A percentile compares a stretch with the other conserved stretches of the same genome.
phyloP scores from a whole-genome alignment of 2,329 filamentous ascomycete genomes.

The Aspergillus puulaauensis region DNA sequence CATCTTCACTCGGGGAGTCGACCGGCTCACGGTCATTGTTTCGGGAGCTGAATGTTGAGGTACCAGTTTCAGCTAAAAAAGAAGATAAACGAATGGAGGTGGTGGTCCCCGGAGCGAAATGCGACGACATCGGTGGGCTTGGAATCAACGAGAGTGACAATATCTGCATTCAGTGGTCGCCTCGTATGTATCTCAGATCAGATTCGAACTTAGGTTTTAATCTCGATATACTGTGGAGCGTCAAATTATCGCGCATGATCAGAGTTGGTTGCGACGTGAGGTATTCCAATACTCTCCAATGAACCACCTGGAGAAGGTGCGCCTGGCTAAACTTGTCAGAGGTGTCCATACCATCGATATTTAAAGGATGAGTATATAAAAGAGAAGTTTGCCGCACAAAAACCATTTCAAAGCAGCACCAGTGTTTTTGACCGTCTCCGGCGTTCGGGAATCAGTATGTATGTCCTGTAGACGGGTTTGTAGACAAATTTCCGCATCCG shows the following conservation, averaged over 20 bases:
- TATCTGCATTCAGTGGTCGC: background rate
- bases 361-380: background rate
- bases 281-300: background rate
- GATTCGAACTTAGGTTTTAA: background rate
- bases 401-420: background rate
- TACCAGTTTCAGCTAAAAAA: background rate
- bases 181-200: background rate
- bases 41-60: background rate
- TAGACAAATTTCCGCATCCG: background rate
- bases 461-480: background rate
- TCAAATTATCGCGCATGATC: background rate
- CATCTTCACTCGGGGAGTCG: background rate
- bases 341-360: background rate
- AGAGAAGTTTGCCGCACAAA: background rate
- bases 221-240: background rate
- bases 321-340: background rate
- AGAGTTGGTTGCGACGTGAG: background rate
- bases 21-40: background rate
- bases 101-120: background rate
- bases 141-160: background rate
- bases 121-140: background rate
- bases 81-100: background rate
- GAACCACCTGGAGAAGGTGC: background rate
- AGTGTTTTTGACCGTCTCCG: background rate
- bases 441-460: background rate